Base-by-base conservation (phyloP, 371 early-diverging fungal species). In the Mortierella sp. region DNA sequence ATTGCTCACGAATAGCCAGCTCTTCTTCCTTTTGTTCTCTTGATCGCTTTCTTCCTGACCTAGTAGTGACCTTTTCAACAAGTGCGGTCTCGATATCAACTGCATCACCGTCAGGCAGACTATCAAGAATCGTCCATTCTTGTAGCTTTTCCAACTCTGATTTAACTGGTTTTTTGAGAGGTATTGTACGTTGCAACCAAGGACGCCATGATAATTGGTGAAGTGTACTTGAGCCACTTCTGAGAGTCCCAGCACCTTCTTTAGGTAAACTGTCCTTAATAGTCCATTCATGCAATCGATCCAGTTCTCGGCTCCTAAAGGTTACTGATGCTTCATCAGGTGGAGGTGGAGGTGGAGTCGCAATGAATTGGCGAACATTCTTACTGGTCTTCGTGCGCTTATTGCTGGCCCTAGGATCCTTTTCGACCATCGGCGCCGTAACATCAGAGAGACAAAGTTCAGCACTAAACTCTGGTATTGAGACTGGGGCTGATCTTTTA, bases 201-300 rank as follows among this genome's bases (percentile, higher is more conserved):
- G 54, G 54, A 23, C 32, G 57, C 2, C 10, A 34, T 56, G 57
- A 19, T 56, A 34, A 34, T 58, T 58, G 37, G 15, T 10, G 56
- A 6, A 7, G 29, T 6, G 26, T 26, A 54, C 3, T 9, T 29
- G 29, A 26, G 26, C 58, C 13, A 8, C 17, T 58, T n/a, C 34
- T 58, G 34, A 28, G 31, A 34, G 58, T n/a, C 4, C 64, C 64
- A 29, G 32, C 22, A 9, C 28, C 31, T 19, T 58, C 66, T 10
- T 13, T 23, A 9, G 42, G 66, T 22, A 45, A n/a, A n/a, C 58
- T 68, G 55, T 42, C 17, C 55, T 68, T 68, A 31, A 68, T 68
- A 10, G 61, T 61, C 68, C 68, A 68, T 15, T 40, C 37, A 42
- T 61, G 60, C 35, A 68, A 45, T 12, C 61, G 51, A 1, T 68